Base-by-base conservation (phyloP, 345 rosid species). In the Nephelium lappaceum region DNA sequence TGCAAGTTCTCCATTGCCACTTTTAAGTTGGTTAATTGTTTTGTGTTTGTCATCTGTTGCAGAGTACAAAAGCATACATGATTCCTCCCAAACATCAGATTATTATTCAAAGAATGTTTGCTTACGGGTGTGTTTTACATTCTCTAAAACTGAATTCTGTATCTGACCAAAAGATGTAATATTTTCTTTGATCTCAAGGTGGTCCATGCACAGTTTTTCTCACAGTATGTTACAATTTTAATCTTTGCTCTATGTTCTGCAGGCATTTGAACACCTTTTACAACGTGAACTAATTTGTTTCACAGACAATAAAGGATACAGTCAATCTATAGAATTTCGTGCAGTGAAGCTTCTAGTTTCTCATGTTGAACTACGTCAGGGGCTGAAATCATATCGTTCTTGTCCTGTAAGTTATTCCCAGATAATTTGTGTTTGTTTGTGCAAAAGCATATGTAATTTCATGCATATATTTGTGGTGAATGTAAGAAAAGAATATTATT, bases 241-340 rank as follows among this genome's bases (percentile, higher is more conserved):
- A 53, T 3, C 53, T 24, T 19, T 67, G 19, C 65, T 71, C 74
- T 39, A 76, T 77, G 65, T 81, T 78, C 62, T 85, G 72, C 88
- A 95, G 98, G 98, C 93, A 82, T 95, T 93, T 87, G 96, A 95
- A 82, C 93, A 88, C 80, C 89, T 93, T 75, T 75, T 90, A 73
- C 91, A 92, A 51, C 87, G 91, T 12, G 91, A 90, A 64, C 69
- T 92, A 63, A 83, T 93, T 77, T 80, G 93, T 84, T 93, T 89
- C 71, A 25, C 80, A 25, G 97, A 92, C 88, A 89, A 76, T 80
- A 86, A 91, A 87, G 90, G 88, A 55, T 85, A 85, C 23, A 81
- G 76, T 81, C 99, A 92, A 81, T 86, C 92, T 57, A 79, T 88
- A 58, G 98, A 95, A 78, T 90, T 86, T 81, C 95, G 94, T 63